Evolutionary conservation across 768 basidiomycete genomes (phyloP).

Genomic region (Serpula lacrymans): DNA sequence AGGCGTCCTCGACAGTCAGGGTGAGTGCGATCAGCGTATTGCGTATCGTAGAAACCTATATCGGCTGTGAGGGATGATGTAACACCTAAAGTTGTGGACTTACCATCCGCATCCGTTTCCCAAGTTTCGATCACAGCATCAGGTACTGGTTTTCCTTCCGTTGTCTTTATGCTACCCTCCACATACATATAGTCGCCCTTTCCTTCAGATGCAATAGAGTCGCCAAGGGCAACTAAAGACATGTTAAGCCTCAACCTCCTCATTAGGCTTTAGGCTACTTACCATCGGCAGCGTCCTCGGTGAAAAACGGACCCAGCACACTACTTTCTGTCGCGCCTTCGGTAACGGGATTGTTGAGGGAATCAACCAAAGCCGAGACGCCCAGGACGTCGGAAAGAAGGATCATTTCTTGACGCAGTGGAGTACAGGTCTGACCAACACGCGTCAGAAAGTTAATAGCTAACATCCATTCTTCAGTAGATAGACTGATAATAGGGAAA

Average conservation of each 20-base stretch:
- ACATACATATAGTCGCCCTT: slow-evolving; percentile 85
- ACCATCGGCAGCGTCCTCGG: slow-evolving; percentile 74
- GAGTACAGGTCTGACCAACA: slow-evolving; percentile 69
- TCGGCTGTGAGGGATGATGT: background rate
- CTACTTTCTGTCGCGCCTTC: slow-evolving; percentile 67
- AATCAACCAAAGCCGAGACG: slow-evolving; percentile 73
- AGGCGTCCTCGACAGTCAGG: slow-evolving; percentile 78
- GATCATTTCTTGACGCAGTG: slow-evolving; percentile 75
- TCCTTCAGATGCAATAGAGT: slow-evolving; percentile 81
- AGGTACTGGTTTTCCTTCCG: slow-evolving; percentile 61
- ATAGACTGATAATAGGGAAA: too few relatives aligned
- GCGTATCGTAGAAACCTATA: slow-evolving; percentile 35
- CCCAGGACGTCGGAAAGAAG: slow-evolving; percentile 83
- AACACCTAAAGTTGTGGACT: slow-evolving; percentile 33
- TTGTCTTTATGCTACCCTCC: slow-evolving; percentile 60
- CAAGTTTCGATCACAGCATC: slow-evolving; percentile 76
- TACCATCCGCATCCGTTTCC: slow-evolving; percentile 69
- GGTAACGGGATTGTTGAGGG: slow-evolving; percentile 64
- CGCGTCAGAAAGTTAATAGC: slow-evolving; percentile 76
- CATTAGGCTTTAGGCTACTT: slow-evolving; percentile 16
- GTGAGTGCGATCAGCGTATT: slow-evolving; percentile 51
- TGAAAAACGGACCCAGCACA: slow-evolving; percentile 81
- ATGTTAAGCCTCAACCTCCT: background rate
- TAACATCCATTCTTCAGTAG: slow-evolving; percentile 84
- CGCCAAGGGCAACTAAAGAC: slow-evolving; percentile 61